These are phyloP conservation scores for Parietaria judaica DNA, from an alignment of 306 rosid species.

Conservation along the genomic window DNA sequence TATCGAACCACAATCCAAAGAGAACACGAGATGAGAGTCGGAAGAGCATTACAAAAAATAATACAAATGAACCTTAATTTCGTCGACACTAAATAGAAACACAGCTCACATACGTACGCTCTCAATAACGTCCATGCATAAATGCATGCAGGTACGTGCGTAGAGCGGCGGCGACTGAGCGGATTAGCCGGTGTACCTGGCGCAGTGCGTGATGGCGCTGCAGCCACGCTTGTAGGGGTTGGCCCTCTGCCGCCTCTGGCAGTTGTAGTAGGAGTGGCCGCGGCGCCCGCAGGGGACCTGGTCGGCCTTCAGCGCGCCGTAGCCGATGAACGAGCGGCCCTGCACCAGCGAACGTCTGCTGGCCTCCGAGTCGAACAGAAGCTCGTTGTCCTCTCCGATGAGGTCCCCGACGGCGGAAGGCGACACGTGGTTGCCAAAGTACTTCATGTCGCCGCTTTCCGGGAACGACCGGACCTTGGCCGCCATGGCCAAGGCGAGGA, in stretches of 20 bases:
- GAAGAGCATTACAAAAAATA: too few species aligned
- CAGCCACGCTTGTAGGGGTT: conserved; percentile 7
- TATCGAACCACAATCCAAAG: too few species aligned
- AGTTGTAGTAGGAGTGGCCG: conserved; percentile 10
- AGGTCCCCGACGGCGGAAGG: neutral
- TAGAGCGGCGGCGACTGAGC: neutral
- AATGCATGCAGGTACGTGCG: conserved; percentile 1
- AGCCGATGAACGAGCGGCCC: neutral
- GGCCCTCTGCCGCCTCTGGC: conserved; percentile 5
- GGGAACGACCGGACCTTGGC: conserved; percentile 3
- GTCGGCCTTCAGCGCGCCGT: conserved; percentile 7
- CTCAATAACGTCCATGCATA: too few species aligned
- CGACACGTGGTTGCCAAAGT: neutral
- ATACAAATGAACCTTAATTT: too few species aligned
- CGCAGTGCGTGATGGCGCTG: conserved; percentile 12
- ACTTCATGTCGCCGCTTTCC: neutral
- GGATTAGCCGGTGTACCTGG: conserved; percentile 7
- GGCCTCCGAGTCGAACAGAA: conserved; percentile 5
- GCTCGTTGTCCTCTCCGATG: conserved; percentile 4
- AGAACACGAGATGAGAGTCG: too few species aligned
- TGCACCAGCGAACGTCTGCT: neutral
- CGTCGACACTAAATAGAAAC: too few species aligned
- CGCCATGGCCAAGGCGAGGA: conserved; percentile 1
- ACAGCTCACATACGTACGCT: too few species aligned
- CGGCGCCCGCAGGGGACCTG: conserved; percentile 7